Conservation (phyloP, 139 green algal genomes). For the Asterochloris erici region DNA sequence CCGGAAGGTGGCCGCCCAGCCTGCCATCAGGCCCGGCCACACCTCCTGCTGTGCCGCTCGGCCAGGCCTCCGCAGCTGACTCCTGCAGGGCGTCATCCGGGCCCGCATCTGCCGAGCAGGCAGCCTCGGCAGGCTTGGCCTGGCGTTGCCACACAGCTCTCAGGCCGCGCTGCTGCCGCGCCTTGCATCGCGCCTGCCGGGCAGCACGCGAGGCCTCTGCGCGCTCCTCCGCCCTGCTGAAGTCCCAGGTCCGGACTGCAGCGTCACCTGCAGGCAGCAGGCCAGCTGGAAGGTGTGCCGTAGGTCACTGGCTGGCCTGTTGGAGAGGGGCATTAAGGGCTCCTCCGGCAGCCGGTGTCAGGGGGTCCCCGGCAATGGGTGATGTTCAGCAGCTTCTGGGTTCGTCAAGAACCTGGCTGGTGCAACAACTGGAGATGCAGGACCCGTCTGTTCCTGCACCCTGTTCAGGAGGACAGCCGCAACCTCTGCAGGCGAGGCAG, state of each 20-base stretch:
- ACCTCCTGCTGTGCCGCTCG: not conserved
- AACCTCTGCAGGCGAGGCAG: too few relatives aligned
- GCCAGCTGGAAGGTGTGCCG: not conserved
- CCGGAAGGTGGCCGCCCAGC: not conserved
- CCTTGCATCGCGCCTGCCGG: not conserved
- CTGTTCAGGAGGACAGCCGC: not conserved
- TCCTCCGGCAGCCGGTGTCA: not conserved
- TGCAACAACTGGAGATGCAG: not conserved
- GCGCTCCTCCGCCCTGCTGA: conserved; percentile 13
- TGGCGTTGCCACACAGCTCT: conserved; percentile 2
- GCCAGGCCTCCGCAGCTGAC: not conserved
- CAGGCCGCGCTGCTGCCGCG: not conserved
- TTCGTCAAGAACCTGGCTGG: not conserved
- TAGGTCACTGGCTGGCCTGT: not conserved
- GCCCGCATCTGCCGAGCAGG: not conserved
- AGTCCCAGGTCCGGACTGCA: conserved; percentile 29
- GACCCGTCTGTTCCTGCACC: not conserved
- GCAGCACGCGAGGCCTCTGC: conserved; percentile 10
- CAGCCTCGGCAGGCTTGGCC: not conserved
- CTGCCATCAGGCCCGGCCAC: too few relatives aligned
- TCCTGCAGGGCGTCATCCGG: not conserved
- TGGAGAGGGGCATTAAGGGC: not conserved
- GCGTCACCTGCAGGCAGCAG: conserved; percentile 4
- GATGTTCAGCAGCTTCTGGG: not conserved
- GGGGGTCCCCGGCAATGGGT: not conserved